phyloP scores from a whole-genome alignment of 495 filamentous ascomycete genomes.

The Letharia lupina region DNA sequence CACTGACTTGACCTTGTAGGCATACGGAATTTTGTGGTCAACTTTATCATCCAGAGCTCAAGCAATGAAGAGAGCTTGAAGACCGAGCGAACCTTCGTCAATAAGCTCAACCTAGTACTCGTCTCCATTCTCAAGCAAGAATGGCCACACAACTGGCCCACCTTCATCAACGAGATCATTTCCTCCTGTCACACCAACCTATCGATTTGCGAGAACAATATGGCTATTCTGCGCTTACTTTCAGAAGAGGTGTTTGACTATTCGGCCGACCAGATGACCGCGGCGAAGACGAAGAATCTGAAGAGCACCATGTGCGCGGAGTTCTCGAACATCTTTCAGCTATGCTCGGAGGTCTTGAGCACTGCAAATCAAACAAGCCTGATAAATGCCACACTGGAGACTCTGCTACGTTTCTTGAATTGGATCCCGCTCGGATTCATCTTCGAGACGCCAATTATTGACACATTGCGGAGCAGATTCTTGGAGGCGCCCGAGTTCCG shows the following conservation, averaged over 20 bases:
- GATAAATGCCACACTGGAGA: conserved; percentile 90
- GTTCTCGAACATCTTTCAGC: conserved; percentile 93
- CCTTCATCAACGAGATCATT: conserved; percentile 99
- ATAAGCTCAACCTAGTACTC: conserved; percentile 95
- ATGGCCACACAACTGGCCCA: conserved; percentile 99
- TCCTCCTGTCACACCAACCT: conserved; percentile 88
- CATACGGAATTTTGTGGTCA: conserved; percentile 97
- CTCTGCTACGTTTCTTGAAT: conserved; percentile 89
- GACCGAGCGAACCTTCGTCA: conserved; percentile 75
- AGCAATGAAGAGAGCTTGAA: conserved; percentile 76
- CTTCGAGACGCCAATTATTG: conserved; percentile 94
- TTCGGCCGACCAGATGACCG: conserved; percentile 97
- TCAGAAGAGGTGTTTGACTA: conserved; percentile 99
- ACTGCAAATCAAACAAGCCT: conserved; percentile 81
- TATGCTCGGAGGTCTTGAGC: conserved; percentile 87
- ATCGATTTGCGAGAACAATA: conserved; percentile 99
- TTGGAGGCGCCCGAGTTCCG: conserved; percentile 86
- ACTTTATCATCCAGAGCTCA: conserved; percentile 91
- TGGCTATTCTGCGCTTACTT: conserved; percentile 90
- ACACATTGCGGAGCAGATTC: conserved; percentile 83
- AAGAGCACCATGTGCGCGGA: conserved; percentile 98
- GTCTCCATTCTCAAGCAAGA: conserved; percentile 98
- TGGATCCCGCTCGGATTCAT: conserved; percentile 99
- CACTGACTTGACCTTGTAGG: conserved; percentile 42
- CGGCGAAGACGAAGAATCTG: conserved; percentile 84